Percentiles rank a stretch among this genome's conserved stretches.
Evolutionary conservation across 371 early-diverging fungal genomes (phyloP).

Genomic region (Basidiobolus meristosporus): DNA sequence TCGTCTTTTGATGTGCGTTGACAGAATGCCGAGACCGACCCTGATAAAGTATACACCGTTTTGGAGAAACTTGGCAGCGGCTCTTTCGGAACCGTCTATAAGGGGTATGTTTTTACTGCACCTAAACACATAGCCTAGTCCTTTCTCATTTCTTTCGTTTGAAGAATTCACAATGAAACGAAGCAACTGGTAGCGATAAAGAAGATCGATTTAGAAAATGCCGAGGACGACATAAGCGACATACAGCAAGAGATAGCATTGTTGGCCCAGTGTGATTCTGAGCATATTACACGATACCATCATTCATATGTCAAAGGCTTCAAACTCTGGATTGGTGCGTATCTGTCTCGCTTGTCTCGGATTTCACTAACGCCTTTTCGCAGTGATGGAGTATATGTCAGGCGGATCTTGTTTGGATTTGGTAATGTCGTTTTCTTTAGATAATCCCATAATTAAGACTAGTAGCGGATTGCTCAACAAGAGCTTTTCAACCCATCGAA

Average conservation of each 20-base stretch:
- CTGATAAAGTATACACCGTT: conserved; percentile 18
- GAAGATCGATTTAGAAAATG: conserved; percentile 79
- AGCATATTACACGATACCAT: conserved; percentile 74
- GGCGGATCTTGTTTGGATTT: conserved; percentile 82
- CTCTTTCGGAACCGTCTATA: conserved; percentile 25
- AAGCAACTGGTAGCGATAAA: conserved; percentile 78
- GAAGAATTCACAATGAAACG: conserved; percentile 54
- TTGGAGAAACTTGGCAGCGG: conserved; percentile 24
- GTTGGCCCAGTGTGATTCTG: conserved; percentile 78
- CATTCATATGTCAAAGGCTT: conserved; percentile 67
- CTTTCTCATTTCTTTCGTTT: too few relatives aligned
- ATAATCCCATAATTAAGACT: neutral
- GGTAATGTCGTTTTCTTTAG: conserved; percentile 17
- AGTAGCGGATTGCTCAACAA: neutral
- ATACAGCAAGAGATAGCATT: conserved; percentile 93
- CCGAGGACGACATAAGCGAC: conserved; percentile 95
- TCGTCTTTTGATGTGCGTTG: too few relatives aligned
- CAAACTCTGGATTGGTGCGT: conserved; percentile 64
- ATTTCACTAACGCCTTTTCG: too few relatives aligned
- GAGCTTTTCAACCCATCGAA: conserved; percentile 2
- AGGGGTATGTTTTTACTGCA: too few relatives aligned
- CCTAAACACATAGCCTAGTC: too few relatives aligned
- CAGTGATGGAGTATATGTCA: conserved; percentile 85
- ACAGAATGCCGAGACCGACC: too few relatives aligned
- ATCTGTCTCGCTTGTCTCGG: too few relatives aligned